Evolutionary conservation across 2,329 filamentous ascomycete species (phyloP).

Genomic region (Diaporthe humulicola): DNA sequence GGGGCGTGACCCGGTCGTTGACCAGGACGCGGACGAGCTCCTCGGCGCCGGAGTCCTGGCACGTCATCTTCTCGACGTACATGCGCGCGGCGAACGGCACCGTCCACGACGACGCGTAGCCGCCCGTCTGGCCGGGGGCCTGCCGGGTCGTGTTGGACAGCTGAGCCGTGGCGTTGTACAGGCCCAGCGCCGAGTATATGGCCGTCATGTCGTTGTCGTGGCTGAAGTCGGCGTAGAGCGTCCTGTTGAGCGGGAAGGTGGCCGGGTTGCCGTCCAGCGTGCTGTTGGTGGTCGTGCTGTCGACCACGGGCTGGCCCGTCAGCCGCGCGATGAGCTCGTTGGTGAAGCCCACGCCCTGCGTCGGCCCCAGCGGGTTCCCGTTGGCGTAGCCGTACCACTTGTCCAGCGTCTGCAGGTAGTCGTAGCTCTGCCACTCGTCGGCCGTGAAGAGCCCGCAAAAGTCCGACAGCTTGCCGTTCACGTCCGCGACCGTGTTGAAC

Average conservation of each 20-base stretch:
- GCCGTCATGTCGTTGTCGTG: conserved; percentile 91
- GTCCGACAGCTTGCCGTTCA: conserved; percentile 67
- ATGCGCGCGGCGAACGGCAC: conserved; percentile 86
- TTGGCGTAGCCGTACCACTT: conserved; percentile 88
- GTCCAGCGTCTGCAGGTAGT: conserved; percentile 83
- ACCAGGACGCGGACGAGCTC: conserved; percentile 84
- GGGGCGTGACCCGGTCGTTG: conserved; percentile 84
- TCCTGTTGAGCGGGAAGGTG: conserved; percentile 80
- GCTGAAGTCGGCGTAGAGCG: conserved; percentile 89
- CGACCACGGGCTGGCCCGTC: conserved; percentile 75
- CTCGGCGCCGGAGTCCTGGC: conserved; percentile 61
- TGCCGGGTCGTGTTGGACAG: conserved; percentile 65
- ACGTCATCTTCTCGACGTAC: conserved; percentile 91
- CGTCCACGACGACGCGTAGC: conserved; percentile 82
- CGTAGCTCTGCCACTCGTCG: conserved; percentile 82
- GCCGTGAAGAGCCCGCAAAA: conserved; percentile 84
- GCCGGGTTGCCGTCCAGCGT: conserved; percentile 77
- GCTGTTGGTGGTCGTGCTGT: conserved; percentile 81
- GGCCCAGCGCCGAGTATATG: conserved; percentile 81
- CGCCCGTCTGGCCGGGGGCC: conserved; percentile 67
- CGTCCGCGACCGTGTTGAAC: conserved; percentile 80
- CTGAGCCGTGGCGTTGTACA: conserved; percentile 77
- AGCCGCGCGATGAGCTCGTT: conserved; percentile 90
- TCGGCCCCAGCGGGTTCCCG: conserved; percentile 83
- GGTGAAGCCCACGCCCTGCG: conserved; percentile 87